Percentiles rank a stretch among this genome's conserved stretches.
phyloP scores from a whole-genome alignment of 495 filamentous ascomycete species.

The Aspergillus asperescens region DNA sequence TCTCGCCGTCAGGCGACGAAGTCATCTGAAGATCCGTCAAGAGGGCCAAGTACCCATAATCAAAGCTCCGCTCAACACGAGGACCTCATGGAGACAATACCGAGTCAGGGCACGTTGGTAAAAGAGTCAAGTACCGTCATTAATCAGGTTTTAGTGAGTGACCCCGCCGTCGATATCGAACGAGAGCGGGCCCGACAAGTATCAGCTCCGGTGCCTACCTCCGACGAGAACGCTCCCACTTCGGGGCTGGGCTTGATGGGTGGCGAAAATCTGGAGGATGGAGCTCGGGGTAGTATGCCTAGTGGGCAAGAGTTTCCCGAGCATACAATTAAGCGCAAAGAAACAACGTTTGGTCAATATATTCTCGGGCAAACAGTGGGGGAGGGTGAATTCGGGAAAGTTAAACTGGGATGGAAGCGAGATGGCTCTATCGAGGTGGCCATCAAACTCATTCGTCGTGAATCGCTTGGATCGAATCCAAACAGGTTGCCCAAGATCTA shows the following conservation, averaged over 20 bases:
- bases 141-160: conserved; percentile 70
- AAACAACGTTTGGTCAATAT: conserved; percentile 89
- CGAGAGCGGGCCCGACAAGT: conserved; percentile 68
- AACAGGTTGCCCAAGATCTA: conserved; percentile 91
- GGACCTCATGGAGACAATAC: conserved; percentile 22
- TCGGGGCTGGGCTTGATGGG: conserved; percentile 52
- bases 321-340: conserved; percentile 54
- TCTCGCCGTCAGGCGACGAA: conserved; percentile 28
- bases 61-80: conserved; percentile 18
- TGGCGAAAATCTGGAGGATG: conserved; percentile 56
- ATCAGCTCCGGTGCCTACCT: conserved; percentile 53
- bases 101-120: conserved; percentile 24
- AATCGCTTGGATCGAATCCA: conserved; percentile 79
- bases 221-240: conserved; percentile 45
- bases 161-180: conserved; percentile 71
- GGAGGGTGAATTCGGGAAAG: conserved; percentile 97
- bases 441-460: conserved; percentile 94
- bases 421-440: conserved; percentile 92
- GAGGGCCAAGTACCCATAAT: conserved; percentile 14
- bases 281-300: conserved; percentile 53
- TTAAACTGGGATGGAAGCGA: conserved; percentile 98
- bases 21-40: conserved; percentile 26
- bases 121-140: conserved; percentile 54
- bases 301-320: conserved; percentile 75
- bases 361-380: conserved; percentile 95